Conservation (phyloP, 2,329 filamentous ascomycete species). For the Xylaria sp. region DNA sequence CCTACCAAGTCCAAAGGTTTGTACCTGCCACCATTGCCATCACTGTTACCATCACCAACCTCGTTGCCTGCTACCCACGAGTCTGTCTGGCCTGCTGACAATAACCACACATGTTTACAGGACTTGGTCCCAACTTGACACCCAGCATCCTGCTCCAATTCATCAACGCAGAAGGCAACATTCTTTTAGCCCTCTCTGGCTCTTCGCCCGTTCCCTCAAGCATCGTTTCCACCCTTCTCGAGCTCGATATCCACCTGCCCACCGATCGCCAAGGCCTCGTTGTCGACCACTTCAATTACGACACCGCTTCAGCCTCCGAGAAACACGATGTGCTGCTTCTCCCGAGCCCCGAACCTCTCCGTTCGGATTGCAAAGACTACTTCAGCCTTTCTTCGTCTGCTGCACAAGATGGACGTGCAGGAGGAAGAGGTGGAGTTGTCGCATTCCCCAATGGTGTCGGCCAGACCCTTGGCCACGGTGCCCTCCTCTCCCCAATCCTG, state of each 20-base stretch:
- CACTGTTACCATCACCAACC: neutral
- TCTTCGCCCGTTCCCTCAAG: conserved; percentile 75
- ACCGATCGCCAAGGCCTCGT: conserved; percentile 85
- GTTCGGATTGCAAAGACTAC: conserved; percentile 78
- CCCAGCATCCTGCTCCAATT: conserved; percentile 90
- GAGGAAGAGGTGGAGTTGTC: conserved; percentile 58
- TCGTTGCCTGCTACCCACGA: neutral
- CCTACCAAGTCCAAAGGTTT: conserved; percentile 90
- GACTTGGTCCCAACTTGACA: conserved; percentile 87
- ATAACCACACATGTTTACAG: conserved; percentile 54
- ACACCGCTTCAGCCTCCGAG: conserved; percentile 78
- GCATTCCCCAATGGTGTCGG: conserved; percentile 86
- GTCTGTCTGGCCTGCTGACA: conserved; percentile 15
- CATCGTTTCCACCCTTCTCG: conserved; percentile 81
- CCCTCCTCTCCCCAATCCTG: conserved; percentile 83
- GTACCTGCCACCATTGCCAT: neutral
- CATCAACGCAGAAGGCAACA: conserved; percentile 89
- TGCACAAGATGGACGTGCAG: conserved; percentile 44
- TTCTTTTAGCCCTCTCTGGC: conserved; percentile 85
- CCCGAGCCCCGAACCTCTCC: conserved; percentile 72
- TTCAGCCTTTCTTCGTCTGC: conserved; percentile 70
- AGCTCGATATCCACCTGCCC: conserved; percentile 91
- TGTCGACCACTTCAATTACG: conserved; percentile 97
- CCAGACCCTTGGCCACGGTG: conserved; percentile 81
- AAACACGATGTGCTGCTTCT: conserved; percentile 90